Evolutionary conservation across 768 basidiomycete genomes (phyloP), one percentile per base, ranked within the genome.

Genomic region (Artomyces pyxidatus): DNA sequence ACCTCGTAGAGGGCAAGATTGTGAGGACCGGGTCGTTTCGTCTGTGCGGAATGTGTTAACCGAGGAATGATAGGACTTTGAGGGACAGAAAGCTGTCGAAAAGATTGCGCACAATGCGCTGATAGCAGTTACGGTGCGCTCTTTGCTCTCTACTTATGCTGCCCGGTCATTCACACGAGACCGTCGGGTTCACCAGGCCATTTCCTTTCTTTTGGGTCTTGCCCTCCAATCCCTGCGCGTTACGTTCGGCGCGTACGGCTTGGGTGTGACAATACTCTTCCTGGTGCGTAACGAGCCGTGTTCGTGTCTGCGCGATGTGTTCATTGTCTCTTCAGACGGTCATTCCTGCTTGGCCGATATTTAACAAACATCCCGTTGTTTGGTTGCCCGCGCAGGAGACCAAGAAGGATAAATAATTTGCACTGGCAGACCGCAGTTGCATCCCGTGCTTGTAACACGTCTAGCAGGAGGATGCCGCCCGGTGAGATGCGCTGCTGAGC

Each of bases 21-120:
- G 66, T 67, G 42, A 10, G 66, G 60, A 9, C 29, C 3, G n/a
- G 6, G n/a, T 28, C n/a, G n/a, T n/a, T n/a, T n/a, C n/a, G n/a
- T n/a, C n/a, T n/a, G n/a, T n/a, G n/a, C n/a, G n/a, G n/a, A n/a
- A n/a, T n/a, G n/a, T n/a, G n/a, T n/a, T n/a, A n/a, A n/a, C n/a
- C n/a, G n/a, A n/a, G n/a, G n/a, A n/a, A n/a, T n/a, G n/a, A n/a
- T 41, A 83, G 81, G 81, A 83, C 59, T 83, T 82, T 64, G 73
- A 73, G 46, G 81, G 80, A 2, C 81, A 83, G 59, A 71, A 71
- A 40, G 56, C 67, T 12, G 78, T 78, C 3, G 80, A 82, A 40
- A 56, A 63, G 42, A 67, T 78, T 30, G 60, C 71, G 9, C 68
- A 69, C 14, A 53, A 71, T 45, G 68, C 71, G 27, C 64, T 82